These are phyloP conservation scores for Euryodendron excelsum DNA, from an alignment of 148 eudicot species.

Conservation along the genomic window DNA sequence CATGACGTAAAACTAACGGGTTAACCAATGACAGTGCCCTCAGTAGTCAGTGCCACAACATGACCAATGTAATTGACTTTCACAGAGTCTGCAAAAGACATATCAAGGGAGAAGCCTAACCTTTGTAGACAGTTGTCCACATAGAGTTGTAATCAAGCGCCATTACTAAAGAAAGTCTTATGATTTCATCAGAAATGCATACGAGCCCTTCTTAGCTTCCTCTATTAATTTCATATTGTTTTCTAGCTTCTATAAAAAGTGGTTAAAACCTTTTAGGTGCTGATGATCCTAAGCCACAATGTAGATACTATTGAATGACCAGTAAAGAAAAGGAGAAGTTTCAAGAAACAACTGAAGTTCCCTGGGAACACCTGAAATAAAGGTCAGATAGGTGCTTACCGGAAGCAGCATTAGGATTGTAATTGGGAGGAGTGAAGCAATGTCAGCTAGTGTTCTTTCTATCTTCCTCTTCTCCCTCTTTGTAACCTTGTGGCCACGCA, in stretches of 20 bases:
- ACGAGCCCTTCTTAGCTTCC: background rate
- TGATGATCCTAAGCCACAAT: background rate
- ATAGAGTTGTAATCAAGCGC: background rate
- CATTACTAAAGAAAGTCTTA: background rate
- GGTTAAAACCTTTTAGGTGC: background rate
- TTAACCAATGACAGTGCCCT: no score
- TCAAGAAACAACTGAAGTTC: background rate
- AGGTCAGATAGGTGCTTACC: constrained; percentile 22
- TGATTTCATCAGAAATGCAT: background rate
- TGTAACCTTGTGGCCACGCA: constrained; percentile 36
- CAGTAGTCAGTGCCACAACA: no score
- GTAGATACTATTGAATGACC: background rate
- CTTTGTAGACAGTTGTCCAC: background rate
- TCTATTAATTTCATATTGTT: background rate
- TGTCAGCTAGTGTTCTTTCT: constrained; percentile 34
- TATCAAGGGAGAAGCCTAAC: background rate
- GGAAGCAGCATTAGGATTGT: constrained; percentile 50
- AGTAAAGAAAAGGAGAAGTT: background rate
- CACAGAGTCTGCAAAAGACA: no score
- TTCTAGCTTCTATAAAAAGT: background rate
- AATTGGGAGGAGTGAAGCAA: constrained; percentile 40
- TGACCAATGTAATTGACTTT: no score
- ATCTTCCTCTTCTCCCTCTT: constrained; percentile 23
- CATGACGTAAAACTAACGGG: no score
- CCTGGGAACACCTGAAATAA: background rate